Evolutionary conservation across 1,139 yeast genomes (phyloP).

Genomic region (Wickerhamomyces sp.): DNA sequence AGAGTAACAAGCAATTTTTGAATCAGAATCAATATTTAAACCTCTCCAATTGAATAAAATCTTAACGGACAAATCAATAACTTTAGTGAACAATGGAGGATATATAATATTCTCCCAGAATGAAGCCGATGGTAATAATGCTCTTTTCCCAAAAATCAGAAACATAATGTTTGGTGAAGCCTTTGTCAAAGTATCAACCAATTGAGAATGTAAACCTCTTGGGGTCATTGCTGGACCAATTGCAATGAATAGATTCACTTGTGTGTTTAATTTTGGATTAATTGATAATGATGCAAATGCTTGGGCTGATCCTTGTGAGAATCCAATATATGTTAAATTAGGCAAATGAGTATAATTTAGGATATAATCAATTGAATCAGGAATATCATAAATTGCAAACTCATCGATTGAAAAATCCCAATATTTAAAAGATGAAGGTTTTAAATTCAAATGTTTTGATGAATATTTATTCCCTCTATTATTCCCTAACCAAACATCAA

Average conservation of each 20-base stretch:
- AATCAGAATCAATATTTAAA: slow-evolving; percentile 59
- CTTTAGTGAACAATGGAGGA: slow-evolving; percentile 72
- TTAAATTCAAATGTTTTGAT: slow-evolving; percentile 39
- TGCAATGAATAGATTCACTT: slow-evolving; percentile 70
- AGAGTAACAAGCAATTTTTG: slow-evolving; percentile 72
- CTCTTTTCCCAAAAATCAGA: slow-evolving; percentile 67
- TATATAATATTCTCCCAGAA: slow-evolving; percentile 83
- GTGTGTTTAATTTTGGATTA: slow-evolving; percentile 62
- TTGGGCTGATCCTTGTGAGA: slow-evolving; percentile 86
- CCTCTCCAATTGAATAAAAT: slow-evolving; percentile 78
- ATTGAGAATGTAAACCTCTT: slow-evolving; percentile 68
- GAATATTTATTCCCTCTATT: slow-evolving; percentile 88
- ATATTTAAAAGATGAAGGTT: slow-evolving; percentile 45
- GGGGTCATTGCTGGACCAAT: slow-evolving; percentile 96
- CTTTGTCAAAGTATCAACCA: slow-evolving; percentile 72
- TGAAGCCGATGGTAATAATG: slow-evolving; percentile 68
- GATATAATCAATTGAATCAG: slow-evolving; percentile 58
- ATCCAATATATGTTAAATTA: slow-evolving; percentile 64
- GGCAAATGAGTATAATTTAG: slow-evolving; percentile 35
- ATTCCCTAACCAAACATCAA: slow-evolving; percentile 88
- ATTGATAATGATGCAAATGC: slow-evolving; percentile 74
- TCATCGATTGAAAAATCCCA: slow-evolving; percentile 85
- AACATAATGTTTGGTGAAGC: slow-evolving; percentile 76
- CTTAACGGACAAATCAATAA: slow-evolving; percentile 66
- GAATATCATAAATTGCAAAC: slow-evolving; percentile 70